These are phyloP conservation scores for Pistacia vera DNA, from an alignment of 345 rosid genomes.

Conservation along the genomic window DNA sequence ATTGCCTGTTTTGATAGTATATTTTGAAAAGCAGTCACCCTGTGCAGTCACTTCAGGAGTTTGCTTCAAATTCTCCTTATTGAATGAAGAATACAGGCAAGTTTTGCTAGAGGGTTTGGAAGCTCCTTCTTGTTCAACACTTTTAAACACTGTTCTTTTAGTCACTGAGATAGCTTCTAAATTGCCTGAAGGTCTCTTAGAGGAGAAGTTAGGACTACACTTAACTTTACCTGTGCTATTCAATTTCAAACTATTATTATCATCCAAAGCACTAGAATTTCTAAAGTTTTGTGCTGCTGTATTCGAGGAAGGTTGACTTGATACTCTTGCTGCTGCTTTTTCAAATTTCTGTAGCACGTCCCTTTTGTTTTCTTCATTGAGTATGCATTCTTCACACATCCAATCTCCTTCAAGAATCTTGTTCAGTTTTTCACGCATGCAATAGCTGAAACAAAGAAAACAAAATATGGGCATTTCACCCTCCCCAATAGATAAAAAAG, in stretches of 20 bases:
- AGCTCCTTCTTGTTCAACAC: not conserved
- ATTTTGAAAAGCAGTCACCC: not conserved
- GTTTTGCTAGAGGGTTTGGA: slow-evolving; percentile 10
- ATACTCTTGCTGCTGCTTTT: not conserved
- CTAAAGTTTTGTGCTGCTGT: not conserved
- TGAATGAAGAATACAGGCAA: not conserved
- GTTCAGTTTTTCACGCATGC: slow-evolving; percentile 51
- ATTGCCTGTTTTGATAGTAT: not conserved
- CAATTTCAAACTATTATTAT: not conserved
- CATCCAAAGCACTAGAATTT: slow-evolving; percentile 1
- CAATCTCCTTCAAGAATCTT: slow-evolving; percentile 48
- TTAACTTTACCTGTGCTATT: slow-evolving; percentile 15
- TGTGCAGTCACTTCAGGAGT: not conserved
- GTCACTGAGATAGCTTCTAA: not conserved
- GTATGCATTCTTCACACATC: slow-evolving; percentile 59
- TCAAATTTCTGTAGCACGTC: slow-evolving; percentile 22
- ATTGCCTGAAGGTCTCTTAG: slow-evolving; percentile 14
- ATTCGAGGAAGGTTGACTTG: not conserved
- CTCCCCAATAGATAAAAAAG: not conserved
- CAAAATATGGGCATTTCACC: slow-evolving; percentile 4
- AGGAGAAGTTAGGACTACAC: slow-evolving; percentile 4
- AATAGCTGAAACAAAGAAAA: slow-evolving; percentile 45
- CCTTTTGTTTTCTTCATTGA: slow-evolving; percentile 27
- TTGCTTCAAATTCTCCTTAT: slow-evolving; percentile 11
- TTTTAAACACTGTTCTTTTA: slow-evolving; percentile 14